Percentiles rank a stretch among this genome's conserved stretches.
These are phyloP conservation scores for Phytophthora parvispora DNA, from an alignment of 352 stramenopile genomes.

Conservation along the genomic window DNA sequence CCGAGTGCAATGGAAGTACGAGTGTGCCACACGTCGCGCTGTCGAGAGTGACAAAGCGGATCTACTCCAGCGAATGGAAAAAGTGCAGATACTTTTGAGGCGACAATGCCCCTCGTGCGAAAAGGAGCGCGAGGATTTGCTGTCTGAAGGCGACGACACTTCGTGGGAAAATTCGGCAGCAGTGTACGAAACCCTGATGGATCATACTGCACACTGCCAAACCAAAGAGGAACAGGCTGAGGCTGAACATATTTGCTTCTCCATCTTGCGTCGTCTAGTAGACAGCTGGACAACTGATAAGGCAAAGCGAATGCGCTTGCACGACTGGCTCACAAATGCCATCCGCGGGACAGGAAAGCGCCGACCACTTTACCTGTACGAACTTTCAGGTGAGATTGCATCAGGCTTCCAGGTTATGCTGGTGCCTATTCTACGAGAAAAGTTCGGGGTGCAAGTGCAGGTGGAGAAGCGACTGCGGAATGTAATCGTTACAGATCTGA, in stretches of 20 bases:
- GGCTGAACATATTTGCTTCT: slow-evolving; percentile 68
- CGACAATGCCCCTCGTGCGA: slow-evolving; percentile 38
- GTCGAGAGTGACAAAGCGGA: slow-evolving; percentile 53
- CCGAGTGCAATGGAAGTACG: slow-evolving; percentile 60
- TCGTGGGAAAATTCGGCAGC: slow-evolving; percentile 53
- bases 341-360: slow-evolving; percentile 66
- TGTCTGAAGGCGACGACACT: slow-evolving; percentile 42
- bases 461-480: slow-evolving; percentile 69
- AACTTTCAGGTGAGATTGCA: slow-evolving; percentile 71
- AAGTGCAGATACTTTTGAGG: slow-evolving; percentile 37
- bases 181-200: slow-evolving; percentile 57
- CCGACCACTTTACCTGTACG: slow-evolving; percentile 62
- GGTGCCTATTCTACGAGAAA: slow-evolving; percentile 64
- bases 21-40: slow-evolving; percentile 39
- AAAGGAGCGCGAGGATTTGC: slow-evolving; percentile 30
- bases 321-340: slow-evolving; percentile 81
- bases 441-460: slow-evolving; percentile 67
- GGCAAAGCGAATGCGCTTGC: slow-evolving; percentile 73
- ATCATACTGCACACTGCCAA: slow-evolving; percentile 23
- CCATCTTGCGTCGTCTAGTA: slow-evolving; percentile 62
- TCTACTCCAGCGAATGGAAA: slow-evolving; percentile 52
- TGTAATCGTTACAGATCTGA: slow-evolving; percentile 73
- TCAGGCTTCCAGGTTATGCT: slow-evolving; percentile 71
- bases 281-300: slow-evolving; percentile 80
- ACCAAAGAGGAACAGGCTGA: slow-evolving; percentile 52